Evolutionary conservation across 2,329 filamentous ascomycete genomes (phyloP), one percentile per base, ranked within the genome.

Genomic region (Curvularia lunata): DNA sequence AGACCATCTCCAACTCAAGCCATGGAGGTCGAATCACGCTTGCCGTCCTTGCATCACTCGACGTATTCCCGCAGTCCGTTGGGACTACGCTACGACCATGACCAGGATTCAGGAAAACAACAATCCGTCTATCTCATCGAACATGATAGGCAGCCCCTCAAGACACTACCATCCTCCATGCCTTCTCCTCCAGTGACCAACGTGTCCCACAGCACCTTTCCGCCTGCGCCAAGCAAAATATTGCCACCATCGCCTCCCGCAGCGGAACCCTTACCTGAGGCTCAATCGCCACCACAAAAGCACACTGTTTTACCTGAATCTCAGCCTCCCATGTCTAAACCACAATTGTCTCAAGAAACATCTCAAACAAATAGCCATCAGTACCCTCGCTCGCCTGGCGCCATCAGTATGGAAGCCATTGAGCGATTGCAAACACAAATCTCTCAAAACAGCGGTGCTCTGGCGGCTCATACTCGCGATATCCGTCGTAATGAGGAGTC

Each of bases 361-460:
- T 60, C 69, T 49, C 61, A 65, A 12, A 51, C 54, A 21, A 73
- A 74, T 51, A 69, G 69, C 27, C 65, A 70, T 23, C 60, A 59
- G 16, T 75, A 75, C 46, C 73, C 75, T 48, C 65, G 65, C 9
- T 56, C 70, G 18, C 63, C 68, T 18, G 64, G 63, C 16, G 69
- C 75, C 10, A 70, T 77, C 21, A 59, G 71, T 19, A 68, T 77
- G 18, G 78, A 79, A 57, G 78, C 78, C 47, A 74, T 82, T 61
- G 68, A 77, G 40, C 78, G 80, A 13, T 65, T 83, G 41, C 80
- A 83, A 63, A 78, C 78, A n/a, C 80, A 83, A 60, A 77, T 81
- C 27, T 78, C 79, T 10, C 77, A 79, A 61, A 81, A 82, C 64
- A 79, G 79, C 47, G 68, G 71, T 38, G 72, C 71, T 1, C 62